phyloP scores from a whole-genome alignment of 2,329 filamentous ascomycete species.

The Aureobasidium mangrovei region DNA sequence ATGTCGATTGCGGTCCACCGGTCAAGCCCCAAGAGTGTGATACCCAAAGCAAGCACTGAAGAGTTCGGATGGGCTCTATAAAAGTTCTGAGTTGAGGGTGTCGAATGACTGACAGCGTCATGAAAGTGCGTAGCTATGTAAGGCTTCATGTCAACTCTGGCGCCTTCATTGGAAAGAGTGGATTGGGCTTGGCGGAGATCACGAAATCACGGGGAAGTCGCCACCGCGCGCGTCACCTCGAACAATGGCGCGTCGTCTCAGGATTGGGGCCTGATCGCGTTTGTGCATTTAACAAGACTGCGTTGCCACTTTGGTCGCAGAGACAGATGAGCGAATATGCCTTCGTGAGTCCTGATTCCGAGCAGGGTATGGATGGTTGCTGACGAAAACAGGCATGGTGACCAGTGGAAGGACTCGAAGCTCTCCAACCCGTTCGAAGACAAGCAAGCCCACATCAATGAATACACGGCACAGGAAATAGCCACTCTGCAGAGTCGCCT shows the following conservation, averaged over 20 bases:
- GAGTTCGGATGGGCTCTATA: neutral
- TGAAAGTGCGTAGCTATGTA: neutral
- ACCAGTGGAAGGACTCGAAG: constrained; percentile 31
- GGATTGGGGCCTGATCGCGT: neutral
- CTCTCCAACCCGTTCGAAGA: constrained; percentile 74
- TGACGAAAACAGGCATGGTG: constrained; percentile 24
- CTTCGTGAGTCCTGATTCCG: constrained; percentile 15
- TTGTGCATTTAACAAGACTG: constrained; percentile 7
- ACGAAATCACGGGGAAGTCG: too few species aligned
- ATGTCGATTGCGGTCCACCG: neutral
- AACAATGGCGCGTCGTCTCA: neutral
- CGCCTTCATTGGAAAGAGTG: neutral
- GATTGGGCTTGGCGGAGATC: too few species aligned
- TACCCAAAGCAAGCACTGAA: neutral
- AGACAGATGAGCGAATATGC: constrained; percentile 16
- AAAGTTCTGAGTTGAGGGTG: too few species aligned
- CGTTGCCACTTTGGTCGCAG: constrained; percentile 7
- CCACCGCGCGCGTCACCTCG: too few species aligned
- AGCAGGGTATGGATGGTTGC: neutral
- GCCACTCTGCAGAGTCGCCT: constrained; percentile 78
- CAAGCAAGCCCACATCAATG: constrained; percentile 55
- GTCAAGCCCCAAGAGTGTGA: neutral
- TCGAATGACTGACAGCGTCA: neutral
- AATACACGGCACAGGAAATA: constrained; percentile 85
- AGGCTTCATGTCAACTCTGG: neutral